Evolutionary conservation across 2,329 filamentous ascomycete species (phyloP).

Genomic region (Phaeosphaeria sp.): DNA sequence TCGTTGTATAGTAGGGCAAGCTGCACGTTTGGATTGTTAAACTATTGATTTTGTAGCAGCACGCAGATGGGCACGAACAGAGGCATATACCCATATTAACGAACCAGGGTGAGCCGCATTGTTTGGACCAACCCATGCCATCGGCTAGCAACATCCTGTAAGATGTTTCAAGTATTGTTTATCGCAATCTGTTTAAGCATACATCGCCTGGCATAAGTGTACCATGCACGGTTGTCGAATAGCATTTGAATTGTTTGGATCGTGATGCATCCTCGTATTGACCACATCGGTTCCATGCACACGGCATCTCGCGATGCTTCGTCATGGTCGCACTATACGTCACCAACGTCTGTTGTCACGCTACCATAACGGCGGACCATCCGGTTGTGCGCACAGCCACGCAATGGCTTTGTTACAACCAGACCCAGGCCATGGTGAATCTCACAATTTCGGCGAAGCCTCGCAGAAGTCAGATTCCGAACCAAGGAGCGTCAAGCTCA

Average conservation of each 20-base stretch:
- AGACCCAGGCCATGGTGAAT: neutral
- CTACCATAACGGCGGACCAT: neutral
- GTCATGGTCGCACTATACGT: constrained; percentile 5
- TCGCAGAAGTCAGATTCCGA: neutral
- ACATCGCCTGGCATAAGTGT: neutral
- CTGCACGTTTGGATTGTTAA: neutral
- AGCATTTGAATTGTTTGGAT: neutral
- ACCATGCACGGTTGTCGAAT: neutral
- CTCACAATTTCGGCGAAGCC: neutral
- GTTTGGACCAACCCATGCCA: neutral
- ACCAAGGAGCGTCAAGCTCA: constrained; percentile 10
- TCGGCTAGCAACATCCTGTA: neutral
- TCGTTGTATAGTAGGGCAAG: neutral
- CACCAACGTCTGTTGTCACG: neutral
- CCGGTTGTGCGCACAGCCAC: neutral
- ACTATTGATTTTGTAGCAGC: neutral
- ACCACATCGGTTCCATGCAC: neutral
- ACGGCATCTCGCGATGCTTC: neutral
- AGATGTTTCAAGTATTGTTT: neutral
- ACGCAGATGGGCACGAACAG: neutral
- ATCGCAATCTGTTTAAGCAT: neutral
- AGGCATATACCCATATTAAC: constrained; percentile 1
- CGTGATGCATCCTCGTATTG: neutral
- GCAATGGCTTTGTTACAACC: neutral
- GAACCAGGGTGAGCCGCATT: neutral